These are phyloP conservation scores for Alternaria infectoria DNA, from an alignment of 2,329 filamentous ascomycete genomes.

Conservation along the genomic window DNA sequence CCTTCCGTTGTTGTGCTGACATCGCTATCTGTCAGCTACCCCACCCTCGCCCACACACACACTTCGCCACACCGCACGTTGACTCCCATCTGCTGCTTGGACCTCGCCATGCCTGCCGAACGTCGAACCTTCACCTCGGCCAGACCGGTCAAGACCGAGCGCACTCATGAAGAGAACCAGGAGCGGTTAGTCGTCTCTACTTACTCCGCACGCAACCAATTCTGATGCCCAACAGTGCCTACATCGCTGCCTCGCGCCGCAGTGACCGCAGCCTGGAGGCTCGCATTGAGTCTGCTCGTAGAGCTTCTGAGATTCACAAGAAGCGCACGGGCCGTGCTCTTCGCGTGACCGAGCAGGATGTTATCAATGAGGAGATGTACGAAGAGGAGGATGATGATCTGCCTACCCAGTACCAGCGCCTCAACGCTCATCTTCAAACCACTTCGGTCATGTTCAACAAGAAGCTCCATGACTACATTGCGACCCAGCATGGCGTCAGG, in stretches of 20 bases:
- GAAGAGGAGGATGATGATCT: constrained; percentile 90
- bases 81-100: not conserved
- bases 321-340: constrained; percentile 82
- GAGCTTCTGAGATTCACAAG: constrained; percentile 91
- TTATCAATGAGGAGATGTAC: constrained; percentile 93
- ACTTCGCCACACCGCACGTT: constrained; percentile 12
- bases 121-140: constrained; percentile 40
- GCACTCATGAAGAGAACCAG: constrained; percentile 81
- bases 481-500: constrained; percentile 64
- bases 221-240: constrained; percentile 65
- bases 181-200: constrained; percentile 60
- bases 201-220: not conserved
- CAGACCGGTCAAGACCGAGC: constrained; percentile 67
- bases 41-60: constrained; percentile 18
- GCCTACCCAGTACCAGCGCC: constrained; percentile 68
- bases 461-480: constrained; percentile 65
- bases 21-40: constrained; percentile 5
- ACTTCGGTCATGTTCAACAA: constrained; percentile 67
- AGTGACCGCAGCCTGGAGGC: constrained; percentile 88
- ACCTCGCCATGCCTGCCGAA: constrained; percentile 49
- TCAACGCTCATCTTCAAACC: constrained; percentile 68
- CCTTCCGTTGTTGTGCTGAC: constrained; percentile 5
- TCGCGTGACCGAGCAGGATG: constrained; percentile 83
- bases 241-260: constrained; percentile 87
- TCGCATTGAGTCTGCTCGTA: constrained; percentile 81